Evolutionary conservation across 2,329 filamentous ascomycete species (phyloP), one percentile per base, ranked within the genome.

Genomic region (Chrysoporthe deuterocubensis): DNA sequence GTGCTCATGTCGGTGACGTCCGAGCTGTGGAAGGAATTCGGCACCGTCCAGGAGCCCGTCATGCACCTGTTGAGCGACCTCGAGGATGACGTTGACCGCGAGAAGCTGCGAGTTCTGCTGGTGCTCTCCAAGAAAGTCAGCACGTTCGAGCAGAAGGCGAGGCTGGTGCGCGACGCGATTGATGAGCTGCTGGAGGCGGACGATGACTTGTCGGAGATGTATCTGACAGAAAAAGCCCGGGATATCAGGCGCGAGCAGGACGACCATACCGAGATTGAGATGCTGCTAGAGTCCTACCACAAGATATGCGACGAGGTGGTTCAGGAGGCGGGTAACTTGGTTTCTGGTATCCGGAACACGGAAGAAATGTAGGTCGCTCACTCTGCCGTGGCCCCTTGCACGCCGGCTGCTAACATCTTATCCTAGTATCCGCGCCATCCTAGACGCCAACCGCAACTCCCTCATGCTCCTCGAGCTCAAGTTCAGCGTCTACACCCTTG

Each of bases 251-350:
- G 94, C 65, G 88, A 89, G 64, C 90, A 94, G 70, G 89, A 97
- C 72, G 94, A 97, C 74, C 95, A 98, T 75, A 96, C 95, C 37
- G 96, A 99, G 79, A 92, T 99, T 6, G 96, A 99, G 81, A 94
- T 99, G 89, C 84, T 99, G 61, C 83, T 99, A 4, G 96, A 99
- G 78, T 97, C 94, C 2, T 99, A 99, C 78, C 93, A 98, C 79
- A 98, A 98, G 79, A 91, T 99, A 54, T 95, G 94, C 72, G 96
- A 99, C 76, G 96, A 99, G 82, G 97, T 98, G 74, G 95, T 97
- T 9, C 95, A 99, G 79, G 92, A 96, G 71, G 93, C 94, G 18
- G 92, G 93, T 70, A 98, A 97, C 79, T 80, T 98, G 72, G 94
- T 98, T 66, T 95, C 92, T 11, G 94, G 93, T 72, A 99, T 99